Percentiles rank a stretch among this genome's conserved stretches.
phyloP scores from a whole-genome alignment of 2,329 filamentous ascomycete species.

The Botrytis porri region DNA sequence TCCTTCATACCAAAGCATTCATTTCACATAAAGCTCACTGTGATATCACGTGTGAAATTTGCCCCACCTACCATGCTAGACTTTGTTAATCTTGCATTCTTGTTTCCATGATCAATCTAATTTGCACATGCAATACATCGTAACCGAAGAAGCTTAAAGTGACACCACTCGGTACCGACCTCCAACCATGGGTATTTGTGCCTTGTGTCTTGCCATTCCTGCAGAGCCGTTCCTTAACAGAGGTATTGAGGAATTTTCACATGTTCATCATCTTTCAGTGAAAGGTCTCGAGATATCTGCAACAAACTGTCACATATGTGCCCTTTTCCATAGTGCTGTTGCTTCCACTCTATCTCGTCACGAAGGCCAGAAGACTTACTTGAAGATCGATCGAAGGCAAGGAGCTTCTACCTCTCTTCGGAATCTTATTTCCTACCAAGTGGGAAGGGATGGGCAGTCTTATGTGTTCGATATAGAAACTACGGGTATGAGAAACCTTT shows the following conservation, averaged over 20 bases:
- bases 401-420: not conserved
- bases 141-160: not conserved
- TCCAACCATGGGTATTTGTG: not conserved
- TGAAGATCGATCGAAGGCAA: conserved; percentile 8
- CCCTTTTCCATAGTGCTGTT: conserved; percentile 15
- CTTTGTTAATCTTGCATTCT: not conserved
- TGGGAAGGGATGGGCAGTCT: conserved; percentile 15
- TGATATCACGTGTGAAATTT: conserved; percentile 2
- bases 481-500: conserved; percentile 18
- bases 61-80: conserved; percentile 2
- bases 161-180: no score
- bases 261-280: conserved; percentile 22
- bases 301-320: conserved; percentile 19
- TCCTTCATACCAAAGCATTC: not conserved
- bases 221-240: not conserved
- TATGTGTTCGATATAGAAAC: conserved; percentile 21
- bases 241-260: not conserved
- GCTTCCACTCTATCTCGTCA: not conserved
- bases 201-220: conserved; percentile 1
- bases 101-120: not conserved
- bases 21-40: not conserved
- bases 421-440: conserved; percentile 16
- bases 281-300: conserved; percentile 19
- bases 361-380: conserved; percentile 11
- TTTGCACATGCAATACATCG: not conserved